Conservation (phyloP, 2,329 filamentous ascomycete species). For the Aspergillus japonicus region DNA sequence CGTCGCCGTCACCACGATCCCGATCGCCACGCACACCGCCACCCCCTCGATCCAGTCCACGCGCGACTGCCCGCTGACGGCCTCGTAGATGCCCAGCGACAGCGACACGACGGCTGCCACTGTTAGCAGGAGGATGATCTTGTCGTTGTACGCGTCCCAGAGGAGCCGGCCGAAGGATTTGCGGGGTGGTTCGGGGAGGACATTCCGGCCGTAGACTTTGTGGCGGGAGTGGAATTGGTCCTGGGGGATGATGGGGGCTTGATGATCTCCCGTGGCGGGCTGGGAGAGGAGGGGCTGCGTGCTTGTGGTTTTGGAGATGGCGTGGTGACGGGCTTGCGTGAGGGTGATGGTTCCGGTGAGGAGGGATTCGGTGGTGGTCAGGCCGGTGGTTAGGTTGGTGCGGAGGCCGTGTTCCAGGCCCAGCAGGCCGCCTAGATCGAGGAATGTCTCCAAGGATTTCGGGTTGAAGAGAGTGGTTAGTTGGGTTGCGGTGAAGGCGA, state of each 20-base stretch:
- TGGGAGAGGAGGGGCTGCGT: too few relatives aligned
- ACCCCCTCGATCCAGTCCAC: constrained; percentile 79
- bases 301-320: too few relatives aligned
- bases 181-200: constrained; percentile 61
- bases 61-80: constrained; percentile 49
- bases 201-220: constrained; percentile 66
- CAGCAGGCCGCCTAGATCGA: constrained; percentile 67
- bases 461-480: constrained; percentile 73
- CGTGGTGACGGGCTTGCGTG: not conserved
- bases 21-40: constrained; percentile 71
- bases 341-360: constrained; percentile 15
- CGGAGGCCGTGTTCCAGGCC: constrained; percentile 70
- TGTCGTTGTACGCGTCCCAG: constrained; percentile 78
- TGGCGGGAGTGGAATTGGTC: constrained; percentile 59
- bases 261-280: too few relatives aligned
- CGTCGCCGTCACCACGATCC: constrained; percentile 71
- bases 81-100: constrained; percentile 69
- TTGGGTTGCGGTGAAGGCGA: constrained; percentile 68
- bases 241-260: too few relatives aligned
- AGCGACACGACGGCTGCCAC: constrained; percentile 68
- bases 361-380: constrained; percentile 66
- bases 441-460: constrained; percentile 64
- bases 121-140: constrained; percentile 67
- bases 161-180: constrained; percentile 65
- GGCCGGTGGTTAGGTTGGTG: constrained; percentile 61